phyloP scores from a whole-genome alignment of 2,329 filamentous ascomycete genomes.

The Cordyceps cicadae region DNA sequence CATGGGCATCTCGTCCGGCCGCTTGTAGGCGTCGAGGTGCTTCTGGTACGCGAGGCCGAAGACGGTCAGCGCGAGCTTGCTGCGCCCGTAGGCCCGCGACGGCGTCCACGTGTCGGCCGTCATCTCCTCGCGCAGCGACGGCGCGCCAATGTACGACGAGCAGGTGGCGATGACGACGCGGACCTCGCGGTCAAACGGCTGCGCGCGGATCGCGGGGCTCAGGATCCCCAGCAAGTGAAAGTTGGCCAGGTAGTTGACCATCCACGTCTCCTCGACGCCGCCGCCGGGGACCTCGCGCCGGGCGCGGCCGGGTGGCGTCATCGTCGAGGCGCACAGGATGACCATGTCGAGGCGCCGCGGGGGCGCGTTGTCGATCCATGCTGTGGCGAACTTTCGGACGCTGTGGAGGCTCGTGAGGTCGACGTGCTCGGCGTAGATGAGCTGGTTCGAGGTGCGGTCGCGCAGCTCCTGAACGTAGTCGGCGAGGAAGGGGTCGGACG shows the following conservation, averaged over 20 bases:
- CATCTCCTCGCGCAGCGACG: slow-evolving; percentile 50
- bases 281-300: slow-evolving; percentile 65
- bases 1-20: slow-evolving; percentile 74
- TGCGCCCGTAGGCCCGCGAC: slow-evolving; percentile 52
- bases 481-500: slow-evolving; percentile 78
- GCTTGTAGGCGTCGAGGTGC: slow-evolving; percentile 73
- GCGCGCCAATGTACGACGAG: slow-evolving; percentile 75
- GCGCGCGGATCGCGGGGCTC: slow-evolving; percentile 79
- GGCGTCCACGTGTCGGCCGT: slow-evolving; percentile 47
- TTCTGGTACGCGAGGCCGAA: slow-evolving; percentile 91
- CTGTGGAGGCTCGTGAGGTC: slow-evolving; percentile 84
- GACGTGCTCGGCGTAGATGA: slow-evolving; percentile 93
- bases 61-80: slow-evolving; percentile 73
- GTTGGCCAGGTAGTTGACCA: slow-evolving; percentile 90
- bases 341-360: slow-evolving; percentile 85
- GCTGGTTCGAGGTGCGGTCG: slow-evolving; percentile 63
- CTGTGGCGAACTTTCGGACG: slow-evolving; percentile 86
- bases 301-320: slow-evolving; percentile 59
- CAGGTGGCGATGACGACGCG: slow-evolving; percentile 81
- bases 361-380: slow-evolving; percentile 94
- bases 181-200: slow-evolving; percentile 90
- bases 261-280: slow-evolving; percentile 83
- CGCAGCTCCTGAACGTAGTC: slow-evolving; percentile 91
- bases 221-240: slow-evolving; percentile 91
- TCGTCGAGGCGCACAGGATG: slow-evolving; percentile 73